phyloP scores from a whole-genome alignment of 2,329 filamentous ascomycete species.

The Dactylellina parvicollis region DNA sequence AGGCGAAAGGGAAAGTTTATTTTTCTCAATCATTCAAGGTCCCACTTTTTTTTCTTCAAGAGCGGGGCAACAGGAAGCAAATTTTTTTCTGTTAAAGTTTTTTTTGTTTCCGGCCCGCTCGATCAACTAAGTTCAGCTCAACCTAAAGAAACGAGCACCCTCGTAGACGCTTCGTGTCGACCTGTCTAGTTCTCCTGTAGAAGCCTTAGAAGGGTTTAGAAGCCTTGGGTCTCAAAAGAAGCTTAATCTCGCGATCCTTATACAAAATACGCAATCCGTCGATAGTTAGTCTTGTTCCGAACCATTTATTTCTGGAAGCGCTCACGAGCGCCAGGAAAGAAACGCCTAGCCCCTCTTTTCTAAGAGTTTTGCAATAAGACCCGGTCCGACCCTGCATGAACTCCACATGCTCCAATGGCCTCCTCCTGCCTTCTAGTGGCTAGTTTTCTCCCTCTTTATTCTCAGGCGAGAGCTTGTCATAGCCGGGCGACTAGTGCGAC shows the following conservation, averaged over 20 bases:
- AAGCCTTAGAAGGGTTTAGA: conserved; percentile 30
- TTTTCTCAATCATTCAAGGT: conserved; percentile 14
- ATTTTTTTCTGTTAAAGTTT: conserved; percentile 1
- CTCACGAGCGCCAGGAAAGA: conserved; percentile 17
- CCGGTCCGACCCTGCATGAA: conserved; percentile 48
- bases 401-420: conserved; percentile 34
- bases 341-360: conserved; percentile 6
- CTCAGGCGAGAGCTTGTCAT: conserved; percentile 17
- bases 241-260: background rate
- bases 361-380: conserved; percentile 25
- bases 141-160: background rate
- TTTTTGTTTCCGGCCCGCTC: conserved; percentile 7
- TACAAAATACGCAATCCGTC: conserved; percentile 10
- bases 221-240: background rate
- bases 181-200: conserved; percentile 5
- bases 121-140: conserved; percentile 4
- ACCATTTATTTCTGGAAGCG: conserved; percentile 28
- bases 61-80: conserved; percentile 15
- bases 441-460: conserved; percentile 12
- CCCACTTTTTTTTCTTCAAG: conserved; percentile 11
- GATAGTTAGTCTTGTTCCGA: conserved; percentile 8
- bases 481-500: conserved; percentile 49
- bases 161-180: background rate
- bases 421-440: conserved; percentile 12
- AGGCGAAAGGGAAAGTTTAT: conserved; percentile 23